A percentile compares a stretch with the other conserved stretches of the same genome.
These are phyloP conservation scores for Solanum infundibuliforme DNA, from an alignment of 257 asterid genomes.

Conservation along the genomic window DNA sequence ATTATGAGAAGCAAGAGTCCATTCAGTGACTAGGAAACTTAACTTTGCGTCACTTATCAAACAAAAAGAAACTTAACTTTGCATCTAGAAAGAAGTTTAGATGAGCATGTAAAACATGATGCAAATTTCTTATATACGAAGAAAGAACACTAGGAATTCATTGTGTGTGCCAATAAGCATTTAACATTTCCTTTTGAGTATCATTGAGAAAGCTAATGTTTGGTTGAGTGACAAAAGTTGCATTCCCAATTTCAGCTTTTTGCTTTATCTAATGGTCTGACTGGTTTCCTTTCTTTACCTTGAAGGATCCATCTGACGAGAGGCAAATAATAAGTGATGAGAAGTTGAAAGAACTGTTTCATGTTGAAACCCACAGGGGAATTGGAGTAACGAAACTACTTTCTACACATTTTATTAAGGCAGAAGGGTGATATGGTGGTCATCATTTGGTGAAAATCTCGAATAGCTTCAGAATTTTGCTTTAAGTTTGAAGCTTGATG, in stretches of 20 bases:
- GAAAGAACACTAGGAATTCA: background rate
- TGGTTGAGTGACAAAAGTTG: background rate
- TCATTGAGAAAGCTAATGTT: background rate
- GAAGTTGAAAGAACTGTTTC: conserved; percentile 82
- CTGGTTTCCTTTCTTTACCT: conserved; percentile 1
- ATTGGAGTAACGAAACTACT: conserved; percentile 54
- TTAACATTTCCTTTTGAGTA: background rate
- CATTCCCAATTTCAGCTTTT: background rate
- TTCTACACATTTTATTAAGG: conserved; percentile 51
- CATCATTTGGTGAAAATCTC: conserved; percentile 10
- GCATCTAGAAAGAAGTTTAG: background rate
- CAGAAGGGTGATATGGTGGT: conserved; percentile 40
- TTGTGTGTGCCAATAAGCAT: background rate
- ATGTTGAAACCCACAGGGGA: conserved; percentile 64
- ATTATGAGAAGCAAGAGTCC: background rate
- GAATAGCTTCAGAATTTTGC: conserved; percentile 16
- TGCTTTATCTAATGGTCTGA: background rate
- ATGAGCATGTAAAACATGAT: background rate
- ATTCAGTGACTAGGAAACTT: background rate
- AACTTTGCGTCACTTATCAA: background rate
- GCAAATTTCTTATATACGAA: background rate
- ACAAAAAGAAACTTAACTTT: background rate
- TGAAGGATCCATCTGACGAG: conserved; percentile 90
- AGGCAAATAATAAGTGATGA: conserved; percentile 82
- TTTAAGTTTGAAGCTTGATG: conserved; percentile 13